phyloP scores from a whole-genome alignment of 345 rosid species.

The Eucalyptus pauciflora region DNA sequence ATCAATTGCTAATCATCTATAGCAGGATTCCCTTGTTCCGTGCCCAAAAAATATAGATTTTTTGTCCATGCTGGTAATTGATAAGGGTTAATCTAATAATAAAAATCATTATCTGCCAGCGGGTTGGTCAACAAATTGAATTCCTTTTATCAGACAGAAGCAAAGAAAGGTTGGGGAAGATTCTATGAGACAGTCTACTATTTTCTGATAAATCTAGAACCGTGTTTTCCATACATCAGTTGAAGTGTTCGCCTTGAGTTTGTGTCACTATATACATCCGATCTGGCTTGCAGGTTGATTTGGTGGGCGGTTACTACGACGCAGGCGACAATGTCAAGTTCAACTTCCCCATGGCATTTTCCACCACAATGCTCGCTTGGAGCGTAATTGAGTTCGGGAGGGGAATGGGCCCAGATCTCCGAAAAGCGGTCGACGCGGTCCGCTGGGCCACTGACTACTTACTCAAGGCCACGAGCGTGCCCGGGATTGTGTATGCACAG shows the following conservation, averaged over 20 bases:
- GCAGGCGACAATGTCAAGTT: slow-evolving; percentile 92
- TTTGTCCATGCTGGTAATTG: neutral
- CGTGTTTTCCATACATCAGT: neutral
- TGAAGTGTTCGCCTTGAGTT: neutral
- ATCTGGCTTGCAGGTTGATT: slow-evolving; percentile 36
- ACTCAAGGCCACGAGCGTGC: slow-evolving; percentile 58
- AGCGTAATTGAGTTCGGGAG: slow-evolving; percentile 52
- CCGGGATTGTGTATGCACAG: slow-evolving; percentile 32
- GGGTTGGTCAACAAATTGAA: neutral
- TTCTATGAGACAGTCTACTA: neutral
- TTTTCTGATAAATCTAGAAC: neutral
- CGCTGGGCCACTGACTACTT: slow-evolving; percentile 80
- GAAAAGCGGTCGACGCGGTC: slow-evolving; percentile 37
- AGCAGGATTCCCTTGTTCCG: neutral
- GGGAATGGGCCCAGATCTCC: slow-evolving; percentile 31
- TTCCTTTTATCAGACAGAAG: neutral
- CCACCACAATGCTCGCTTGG: slow-evolving; percentile 77
- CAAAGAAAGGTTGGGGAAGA: neutral
- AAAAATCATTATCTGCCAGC: neutral
- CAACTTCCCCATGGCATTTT: slow-evolving; percentile 87
- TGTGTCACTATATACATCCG: neutral
- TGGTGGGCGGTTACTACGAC: slow-evolving; percentile 90
- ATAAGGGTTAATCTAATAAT: neutral
- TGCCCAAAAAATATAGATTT: neutral
- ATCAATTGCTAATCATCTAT: neutral